These are phyloP conservation scores for Irpex sp. DNA, from an alignment of 1,284 basidiomycete species.

Conservation along the genomic window DNA sequence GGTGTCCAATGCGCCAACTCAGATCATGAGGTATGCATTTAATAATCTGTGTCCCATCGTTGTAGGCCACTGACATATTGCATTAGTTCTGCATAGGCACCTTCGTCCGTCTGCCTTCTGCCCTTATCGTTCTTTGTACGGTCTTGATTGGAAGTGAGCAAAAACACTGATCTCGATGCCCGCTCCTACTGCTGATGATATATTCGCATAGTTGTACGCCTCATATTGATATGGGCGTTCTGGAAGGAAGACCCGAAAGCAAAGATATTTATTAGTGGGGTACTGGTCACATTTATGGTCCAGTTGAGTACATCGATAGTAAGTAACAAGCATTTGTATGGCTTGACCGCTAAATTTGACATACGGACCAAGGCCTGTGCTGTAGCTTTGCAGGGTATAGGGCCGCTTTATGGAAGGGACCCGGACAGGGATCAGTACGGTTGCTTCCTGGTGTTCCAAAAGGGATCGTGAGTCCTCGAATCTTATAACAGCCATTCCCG, in stretches of 20 bases:
- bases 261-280: neutral
- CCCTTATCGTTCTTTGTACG: slow-evolving; percentile 2
- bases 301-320: neutral
- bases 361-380: neutral
- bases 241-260: slow-evolving; percentile 1
- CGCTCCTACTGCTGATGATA: neutral
- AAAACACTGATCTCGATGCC: too few relatives aligned
- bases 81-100: slow-evolving; percentile 1
- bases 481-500: neutral
- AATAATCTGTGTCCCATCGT: neutral
- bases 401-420: slow-evolving; percentile 3
- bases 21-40: neutral
- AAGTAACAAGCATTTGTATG: neutral
- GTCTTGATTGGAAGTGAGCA: neutral
- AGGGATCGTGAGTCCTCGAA: neutral
- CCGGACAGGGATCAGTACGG: neutral
- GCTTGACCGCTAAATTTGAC: neutral
- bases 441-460: slow-evolving; percentile 5
- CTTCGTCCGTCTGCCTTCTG: slow-evolving; percentile 2
- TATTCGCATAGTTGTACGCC: neutral
- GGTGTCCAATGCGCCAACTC: neutral
- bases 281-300: neutral
- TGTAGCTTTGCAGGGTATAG: slow-evolving; percentile 4
- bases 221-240: slow-evolving; percentile 2
- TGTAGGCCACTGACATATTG: neutral